These are phyloP conservation scores for Sarcodon sp. DNA, from an alignment of 768 basidiomycete species.

Conservation along the genomic window DNA sequence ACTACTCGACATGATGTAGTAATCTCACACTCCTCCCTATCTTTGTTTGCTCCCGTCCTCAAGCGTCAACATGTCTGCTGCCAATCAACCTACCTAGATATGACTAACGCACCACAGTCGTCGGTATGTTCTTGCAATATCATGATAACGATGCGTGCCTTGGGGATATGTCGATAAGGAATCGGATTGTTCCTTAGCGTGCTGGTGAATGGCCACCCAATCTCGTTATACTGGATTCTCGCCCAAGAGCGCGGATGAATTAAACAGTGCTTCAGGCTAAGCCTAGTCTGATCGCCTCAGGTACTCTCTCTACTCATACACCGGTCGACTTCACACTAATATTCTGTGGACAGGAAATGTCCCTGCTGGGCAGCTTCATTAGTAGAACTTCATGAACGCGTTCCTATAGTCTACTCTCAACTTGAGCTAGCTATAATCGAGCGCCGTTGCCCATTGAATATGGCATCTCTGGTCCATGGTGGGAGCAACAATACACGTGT, in stretches of 20 bases:
- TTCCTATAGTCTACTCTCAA: slow-evolving; percentile 16
- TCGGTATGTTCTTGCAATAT: too few relatives aligned
- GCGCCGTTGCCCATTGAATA: slow-evolving; percentile 15
- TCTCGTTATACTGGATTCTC: slow-evolving; percentile 16
- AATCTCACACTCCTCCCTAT: too few relatives aligned
- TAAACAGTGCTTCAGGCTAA: slow-evolving; percentile 15
- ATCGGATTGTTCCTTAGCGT: slow-evolving; percentile 16
- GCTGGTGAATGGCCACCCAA: slow-evolving; percentile 15
- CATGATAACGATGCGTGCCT: too few relatives aligned
- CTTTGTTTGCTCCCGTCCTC: too few relatives aligned
- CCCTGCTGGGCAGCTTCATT: slow-evolving; percentile 17
- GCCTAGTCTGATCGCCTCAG: slow-evolving; percentile 7
- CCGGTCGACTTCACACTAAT: slow-evolving; percentile 48
- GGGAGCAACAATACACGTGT: slow-evolving; percentile 15
- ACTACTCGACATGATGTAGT: too few relatives aligned
- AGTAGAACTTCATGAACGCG: slow-evolving; percentile 19
- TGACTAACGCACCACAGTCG: too few relatives aligned
- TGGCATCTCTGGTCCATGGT: slow-evolving; percentile 14
- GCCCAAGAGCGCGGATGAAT: slow-evolving; percentile 14
- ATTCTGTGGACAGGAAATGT: slow-evolving; percentile 27
- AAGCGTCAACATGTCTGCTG: too few relatives aligned
- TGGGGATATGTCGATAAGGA: slow-evolving; percentile 1
- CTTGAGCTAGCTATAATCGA: too few relatives aligned
- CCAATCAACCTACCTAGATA: too few relatives aligned
- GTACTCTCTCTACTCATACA: slow-evolving; percentile 85